Conservation (phyloP, 2,329 filamentous ascomycete species). For the Penicillium aurantiogriseum region DNA sequence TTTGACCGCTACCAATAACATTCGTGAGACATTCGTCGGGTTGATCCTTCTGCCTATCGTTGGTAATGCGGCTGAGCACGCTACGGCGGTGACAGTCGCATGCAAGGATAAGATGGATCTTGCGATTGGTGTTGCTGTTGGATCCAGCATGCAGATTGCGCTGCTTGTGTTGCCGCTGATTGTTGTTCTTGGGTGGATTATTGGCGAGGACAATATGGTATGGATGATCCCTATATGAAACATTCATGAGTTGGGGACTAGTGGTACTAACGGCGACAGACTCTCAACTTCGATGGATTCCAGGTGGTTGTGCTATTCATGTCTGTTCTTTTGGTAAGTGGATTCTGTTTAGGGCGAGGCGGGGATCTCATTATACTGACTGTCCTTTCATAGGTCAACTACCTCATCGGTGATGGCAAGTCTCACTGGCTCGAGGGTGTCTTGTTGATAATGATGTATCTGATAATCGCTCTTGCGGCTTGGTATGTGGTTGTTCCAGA, state of each 20-base stretch:
- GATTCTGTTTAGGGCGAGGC: neutral
- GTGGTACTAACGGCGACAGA: slow-evolving; percentile 38
- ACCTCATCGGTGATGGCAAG: slow-evolving; percentile 61
- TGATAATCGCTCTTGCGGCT: slow-evolving; percentile 61
- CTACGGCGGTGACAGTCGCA: slow-evolving; percentile 61
- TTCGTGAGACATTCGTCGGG: slow-evolving; percentile 62
- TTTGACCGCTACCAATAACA: slow-evolving; percentile 48
- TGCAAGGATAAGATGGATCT: slow-evolving; percentile 69
- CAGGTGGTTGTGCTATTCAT: slow-evolving; percentile 69
- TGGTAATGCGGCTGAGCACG: slow-evolving; percentile 65
- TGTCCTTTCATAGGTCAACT: slow-evolving; percentile 52
- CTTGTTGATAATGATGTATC: slow-evolving; percentile 58
- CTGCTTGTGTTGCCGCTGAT: slow-evolving; percentile 61
- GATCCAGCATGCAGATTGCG: slow-evolving; percentile 64
- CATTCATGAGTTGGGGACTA: neutral
- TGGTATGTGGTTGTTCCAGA: slow-evolving; percentile 44
- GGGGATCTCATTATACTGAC: slow-evolving; percentile 6
- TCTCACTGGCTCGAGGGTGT: slow-evolving; percentile 62
- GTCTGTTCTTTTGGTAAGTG: slow-evolving; percentile 45
- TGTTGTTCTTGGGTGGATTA: slow-evolving; percentile 62
- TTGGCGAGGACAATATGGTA: slow-evolving; percentile 59
- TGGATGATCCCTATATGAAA: neutral
- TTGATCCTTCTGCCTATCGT: slow-evolving; percentile 65
- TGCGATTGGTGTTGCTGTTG: slow-evolving; percentile 65
- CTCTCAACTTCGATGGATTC: slow-evolving; percentile 81